A percentile compares a stretch with the other conserved stretches of the same genome.
Evolutionary conservation across 1,284 basidiomycete species (phyloP).

Genomic region (Austroboletus niveus): DNA sequence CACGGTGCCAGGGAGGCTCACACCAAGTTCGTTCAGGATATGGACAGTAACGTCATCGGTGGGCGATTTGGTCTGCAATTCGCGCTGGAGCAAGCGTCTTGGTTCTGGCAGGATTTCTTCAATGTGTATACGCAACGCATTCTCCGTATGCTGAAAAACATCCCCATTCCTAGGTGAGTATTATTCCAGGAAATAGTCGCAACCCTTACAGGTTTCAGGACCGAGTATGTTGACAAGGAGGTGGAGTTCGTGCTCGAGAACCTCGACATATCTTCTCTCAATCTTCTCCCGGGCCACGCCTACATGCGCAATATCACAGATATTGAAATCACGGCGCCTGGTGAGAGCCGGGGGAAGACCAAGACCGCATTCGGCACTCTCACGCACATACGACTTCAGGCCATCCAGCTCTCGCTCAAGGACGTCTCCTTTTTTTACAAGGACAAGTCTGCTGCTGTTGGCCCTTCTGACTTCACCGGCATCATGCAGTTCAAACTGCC

Average conservation of each 20-base stretch:
- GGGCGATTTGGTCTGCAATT: conserved; percentile 41
- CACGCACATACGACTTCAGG: conserved; percentile 62
- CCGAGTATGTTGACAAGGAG: conserved; percentile 62
- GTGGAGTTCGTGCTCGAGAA: conserved; percentile 72
- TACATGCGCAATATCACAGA: conserved; percentile 73
- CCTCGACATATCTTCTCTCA: conserved; percentile 60
- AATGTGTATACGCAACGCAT: conserved; percentile 59
- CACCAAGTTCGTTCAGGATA: conserved; percentile 42
- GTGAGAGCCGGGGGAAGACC: conserved; percentile 33
- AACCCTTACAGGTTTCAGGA: conserved; percentile 38
- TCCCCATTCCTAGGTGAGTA: conserved; percentile 64
- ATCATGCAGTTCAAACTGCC: conserved; percentile 60
- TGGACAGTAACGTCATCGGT: conserved; percentile 42
- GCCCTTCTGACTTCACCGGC: conserved; percentile 57
- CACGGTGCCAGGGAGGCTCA: conserved; percentile 46
- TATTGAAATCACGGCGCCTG: conserved; percentile 57
- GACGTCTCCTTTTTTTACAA: conserved; percentile 72
- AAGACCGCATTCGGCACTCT: conserved; percentile 55
- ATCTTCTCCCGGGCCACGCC: conserved; percentile 63
- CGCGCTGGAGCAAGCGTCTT: conserved; percentile 55
- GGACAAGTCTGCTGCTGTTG: conserved; percentile 52
- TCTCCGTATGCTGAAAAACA: conserved; percentile 46
- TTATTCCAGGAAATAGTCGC: neutral
- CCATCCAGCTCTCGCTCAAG: conserved; percentile 55
- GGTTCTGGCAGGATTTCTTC: conserved; percentile 73